A percentile compares a stretch with the other conserved stretches of the same genome.
Conservation (phyloP, 1,284 basidiomycete genomes). For the Sanghuangporus baumii region DNA sequence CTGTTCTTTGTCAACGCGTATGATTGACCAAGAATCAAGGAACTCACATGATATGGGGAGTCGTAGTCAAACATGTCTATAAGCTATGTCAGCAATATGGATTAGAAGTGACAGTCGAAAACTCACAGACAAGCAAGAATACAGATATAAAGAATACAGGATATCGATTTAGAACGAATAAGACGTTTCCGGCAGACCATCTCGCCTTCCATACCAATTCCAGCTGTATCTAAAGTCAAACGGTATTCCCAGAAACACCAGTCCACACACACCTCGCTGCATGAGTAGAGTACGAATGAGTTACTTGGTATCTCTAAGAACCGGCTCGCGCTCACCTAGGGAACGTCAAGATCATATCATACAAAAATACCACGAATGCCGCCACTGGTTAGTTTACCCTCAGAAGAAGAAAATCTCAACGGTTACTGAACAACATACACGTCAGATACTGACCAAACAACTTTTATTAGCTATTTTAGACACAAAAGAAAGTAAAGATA, state of each 20-base stretch:
- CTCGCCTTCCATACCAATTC: conserved; percentile 9
- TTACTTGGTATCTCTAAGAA: background rate
- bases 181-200: conserved; percentile 9
- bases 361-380: conserved; percentile 8
- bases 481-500: background rate
- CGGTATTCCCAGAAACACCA: background rate
- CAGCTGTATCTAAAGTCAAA: background rate
- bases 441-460: background rate
- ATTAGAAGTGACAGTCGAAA: background rate
- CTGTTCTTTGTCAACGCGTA: background rate
- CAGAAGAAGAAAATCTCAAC: background rate
- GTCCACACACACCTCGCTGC: background rate
- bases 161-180: conserved; percentile 13
- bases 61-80: conserved; percentile 1
- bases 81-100: background rate
- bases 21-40: background rate
- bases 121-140: conserved; percentile 1
- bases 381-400: background rate
- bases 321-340: background rate
- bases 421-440: background rate
- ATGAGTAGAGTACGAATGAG: background rate
- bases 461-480: background rate
- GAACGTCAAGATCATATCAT: conserved; percentile 10
- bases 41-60: conserved; percentile 1
- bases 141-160: conserved; percentile 3